Evolutionary conservation across 176 grass and related monocot species (phyloP).

Genomic region (Thalia dealbata): DNA sequence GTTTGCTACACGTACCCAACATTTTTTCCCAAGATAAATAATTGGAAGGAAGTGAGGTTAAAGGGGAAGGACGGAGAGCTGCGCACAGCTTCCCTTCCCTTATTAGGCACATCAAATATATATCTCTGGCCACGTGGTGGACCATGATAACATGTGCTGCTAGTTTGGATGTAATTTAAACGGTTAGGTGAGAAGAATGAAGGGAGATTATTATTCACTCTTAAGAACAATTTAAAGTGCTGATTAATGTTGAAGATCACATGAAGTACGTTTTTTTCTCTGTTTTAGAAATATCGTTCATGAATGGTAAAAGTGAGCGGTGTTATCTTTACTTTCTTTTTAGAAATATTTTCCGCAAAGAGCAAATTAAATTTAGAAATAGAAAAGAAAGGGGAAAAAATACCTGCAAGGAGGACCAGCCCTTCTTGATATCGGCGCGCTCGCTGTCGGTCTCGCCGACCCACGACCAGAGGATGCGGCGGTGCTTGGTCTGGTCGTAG

Average conservation of each 20-base stretch:
- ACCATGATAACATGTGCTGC: neutral
- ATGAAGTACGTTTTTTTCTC: neutral
- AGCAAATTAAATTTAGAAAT: neutral
- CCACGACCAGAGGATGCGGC: conserved; percentile 80
- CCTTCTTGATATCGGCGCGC: conserved; percentile 55
- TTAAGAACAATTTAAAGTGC: too few species aligned
- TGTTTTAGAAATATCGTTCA: neutral
- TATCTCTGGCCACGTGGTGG: neutral
- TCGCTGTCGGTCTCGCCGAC: conserved; percentile 86
- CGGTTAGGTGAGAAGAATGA: neutral
- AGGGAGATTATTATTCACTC: too few species aligned
- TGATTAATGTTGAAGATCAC: neutral
- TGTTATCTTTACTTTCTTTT: too few species aligned
- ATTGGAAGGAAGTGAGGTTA: too few species aligned
- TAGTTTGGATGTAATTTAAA: neutral
- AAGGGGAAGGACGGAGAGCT: too few species aligned
- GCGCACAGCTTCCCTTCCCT: too few species aligned
- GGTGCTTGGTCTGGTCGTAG: conserved; percentile 47
- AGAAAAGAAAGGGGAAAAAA: neutral
- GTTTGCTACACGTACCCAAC: too few species aligned
- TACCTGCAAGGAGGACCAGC: conserved; percentile 88
- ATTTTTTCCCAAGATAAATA: too few species aligned
- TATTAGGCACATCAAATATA: too few species aligned
- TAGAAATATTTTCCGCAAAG: too few species aligned
- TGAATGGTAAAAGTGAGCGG: neutral